phyloP scores from a whole-genome alignment of 352 stramenopile genomes.

The Phytophthora tentaculata region DNA sequence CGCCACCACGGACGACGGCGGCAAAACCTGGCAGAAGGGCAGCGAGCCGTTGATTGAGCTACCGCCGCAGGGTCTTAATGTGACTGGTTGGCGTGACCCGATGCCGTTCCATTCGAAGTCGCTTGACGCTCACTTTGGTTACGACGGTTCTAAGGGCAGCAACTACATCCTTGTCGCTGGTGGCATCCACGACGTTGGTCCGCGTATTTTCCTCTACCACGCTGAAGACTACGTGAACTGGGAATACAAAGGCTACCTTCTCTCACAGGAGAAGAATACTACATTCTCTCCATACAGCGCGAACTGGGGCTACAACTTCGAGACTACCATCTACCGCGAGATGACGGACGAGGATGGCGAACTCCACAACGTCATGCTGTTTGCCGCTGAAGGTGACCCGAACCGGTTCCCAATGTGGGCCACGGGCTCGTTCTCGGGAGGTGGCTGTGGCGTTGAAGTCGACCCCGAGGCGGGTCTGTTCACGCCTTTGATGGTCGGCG shows the following conservation, averaged over 20 bases:
- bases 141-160: conserved; percentile 34
- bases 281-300: conserved; percentile 64
- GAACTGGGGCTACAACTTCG: conserved; percentile 71
- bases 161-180: conserved; percentile 72
- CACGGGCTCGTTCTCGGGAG: conserved; percentile 40
- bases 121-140: conserved; percentile 50
- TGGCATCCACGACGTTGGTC: conserved; percentile 58
- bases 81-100: conserved; percentile 73
- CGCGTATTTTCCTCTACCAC: conserved; percentile 74
- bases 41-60: conserved; percentile 52
- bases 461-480: conserved; percentile 49
- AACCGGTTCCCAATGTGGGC: conserved; percentile 75
- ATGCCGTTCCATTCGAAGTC: conserved; percentile 65
- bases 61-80: conserved; percentile 53
- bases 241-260: conserved; percentile 69
- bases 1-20: conserved; percentile 60
- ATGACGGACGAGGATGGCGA: conserved; percentile 61
- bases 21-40: conserved; percentile 73
- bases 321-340: conserved; percentile 70
- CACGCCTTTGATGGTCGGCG: conserved; percentile 59
- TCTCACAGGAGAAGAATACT: conserved; percentile 66
- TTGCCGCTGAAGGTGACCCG: conserved; percentile 56
- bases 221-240: conserved; percentile 64
- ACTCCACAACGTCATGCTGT: conserved; percentile 69
- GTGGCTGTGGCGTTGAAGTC: conserved; percentile 20